Evolutionary conservation across 148 eudicot genomes (phyloP).

Genomic region (Polygonum aviculare): DNA sequence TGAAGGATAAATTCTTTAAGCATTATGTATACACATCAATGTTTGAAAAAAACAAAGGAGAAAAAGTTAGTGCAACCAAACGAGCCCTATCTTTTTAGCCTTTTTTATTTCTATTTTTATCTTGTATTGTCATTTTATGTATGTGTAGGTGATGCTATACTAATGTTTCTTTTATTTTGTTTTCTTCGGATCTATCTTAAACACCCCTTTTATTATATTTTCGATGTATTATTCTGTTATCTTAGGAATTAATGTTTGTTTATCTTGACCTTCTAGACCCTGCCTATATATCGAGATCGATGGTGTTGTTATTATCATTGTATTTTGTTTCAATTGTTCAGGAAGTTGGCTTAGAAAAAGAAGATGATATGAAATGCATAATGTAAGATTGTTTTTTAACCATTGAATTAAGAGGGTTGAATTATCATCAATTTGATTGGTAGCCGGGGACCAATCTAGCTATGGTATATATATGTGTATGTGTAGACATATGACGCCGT

Average conservation of each 20-base stretch:
- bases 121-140: not conserved
- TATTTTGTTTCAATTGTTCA: too few species aligned
- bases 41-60: not conserved
- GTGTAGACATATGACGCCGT: not conserved
- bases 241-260: too few species aligned
- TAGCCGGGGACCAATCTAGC: slow-evolving; percentile 1
- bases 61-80: slow-evolving; percentile 1
- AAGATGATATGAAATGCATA: not conserved
- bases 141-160: too few species aligned
- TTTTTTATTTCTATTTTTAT: not conserved
- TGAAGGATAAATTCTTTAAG: not conserved
- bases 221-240: too few species aligned
- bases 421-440: not conserved
- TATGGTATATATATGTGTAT: not conserved
- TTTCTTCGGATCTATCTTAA: too few species aligned
- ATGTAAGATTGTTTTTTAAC: not conserved
- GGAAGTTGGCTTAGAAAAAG: not conserved
- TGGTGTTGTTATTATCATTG: too few species aligned
- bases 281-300: too few species aligned
- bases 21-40: not conserved
- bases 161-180: too few species aligned
- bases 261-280: too few species aligned
- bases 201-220: too few species aligned
- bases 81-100: not conserved
- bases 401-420: not conserved